Evolutionary conservation across 2,329 filamentous ascomycete species (phyloP), one percentile per base, ranked within the genome.

Genomic region (Orbilia blumenaviensis): DNA sequence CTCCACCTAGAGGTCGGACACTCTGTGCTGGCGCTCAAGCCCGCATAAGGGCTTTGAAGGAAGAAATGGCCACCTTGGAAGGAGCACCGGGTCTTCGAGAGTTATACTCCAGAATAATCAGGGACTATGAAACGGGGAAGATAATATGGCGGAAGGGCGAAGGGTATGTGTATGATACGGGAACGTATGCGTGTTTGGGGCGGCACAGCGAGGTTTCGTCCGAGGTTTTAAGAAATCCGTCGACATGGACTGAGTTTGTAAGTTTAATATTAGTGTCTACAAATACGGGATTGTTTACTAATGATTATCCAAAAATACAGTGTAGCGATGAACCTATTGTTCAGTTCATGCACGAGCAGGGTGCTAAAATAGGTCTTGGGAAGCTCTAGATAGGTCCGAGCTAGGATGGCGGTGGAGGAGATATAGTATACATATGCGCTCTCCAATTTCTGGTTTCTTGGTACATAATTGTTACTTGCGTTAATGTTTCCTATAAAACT

Each of bases 61-160:
- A 66, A 44, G 44, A 66, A 2, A 56, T 52, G 27, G 34, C 58
- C 21, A 64, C 44, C 52, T 18, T 64, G 7, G 25, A 52, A 9
- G 29, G 14, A 1, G 62, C 69, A 2, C 32, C 69, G 2, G 54
- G 61, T 23, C 58, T 74, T 27, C 56, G 42, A 14, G 18, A 32
- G 16, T 25, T 74, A 32, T 74, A 74, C 34, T 10, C 34, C 4
- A 27, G 9, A 25, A 74, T 74, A 25, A 67, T 74, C 23, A 38
- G 44, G 12, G 69, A 74, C 69, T 74, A 74, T 23, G 25, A 23
- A 27, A 62, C 54, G 44, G 69, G 69, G 14, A 56, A 48, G 29
- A 74, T 74, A 36, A 27, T 56, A 3, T 74, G 42, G 52, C 69
- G 25, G 6, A 21, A 41, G 27, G 69, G 69, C 7, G 23, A 21